Evolutionary conservation across 2,329 filamentous ascomycete species (phyloP).

Genomic region (Calonectria pteridis): DNA sequence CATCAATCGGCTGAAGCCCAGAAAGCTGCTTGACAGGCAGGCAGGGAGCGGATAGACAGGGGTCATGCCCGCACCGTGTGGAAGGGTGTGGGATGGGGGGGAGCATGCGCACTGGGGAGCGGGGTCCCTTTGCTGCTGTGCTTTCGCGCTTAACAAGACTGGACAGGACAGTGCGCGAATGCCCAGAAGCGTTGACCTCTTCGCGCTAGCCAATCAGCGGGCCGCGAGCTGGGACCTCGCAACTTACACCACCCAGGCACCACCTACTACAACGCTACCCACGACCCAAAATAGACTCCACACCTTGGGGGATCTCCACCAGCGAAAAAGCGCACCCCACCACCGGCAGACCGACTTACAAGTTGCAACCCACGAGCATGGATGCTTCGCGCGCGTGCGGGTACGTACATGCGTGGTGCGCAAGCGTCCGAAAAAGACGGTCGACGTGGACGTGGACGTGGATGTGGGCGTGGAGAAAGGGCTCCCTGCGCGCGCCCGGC

Average conservation of each 20-base stretch:
- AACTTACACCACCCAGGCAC: conserved; percentile 8
- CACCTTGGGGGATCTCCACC: neutral
- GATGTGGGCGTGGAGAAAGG: conserved; percentile 15
- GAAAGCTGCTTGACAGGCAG: conserved; percentile 36
- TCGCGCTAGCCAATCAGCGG: neutral
- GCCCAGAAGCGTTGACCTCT: neutral
- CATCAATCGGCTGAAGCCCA: conserved; percentile 46
- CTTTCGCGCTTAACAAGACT: conserved; percentile 19
- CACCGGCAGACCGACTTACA: conserved; percentile 12
- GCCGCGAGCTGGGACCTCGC: neutral
- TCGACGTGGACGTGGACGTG: conserved; percentile 33
- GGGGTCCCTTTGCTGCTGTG: too few species aligned
- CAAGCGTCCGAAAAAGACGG: conserved; percentile 26
- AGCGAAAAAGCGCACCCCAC: too few species aligned
- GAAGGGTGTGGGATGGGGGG: neutral
- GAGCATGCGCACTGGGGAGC: conserved; percentile 36
- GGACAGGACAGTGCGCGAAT: conserved; percentile 4
- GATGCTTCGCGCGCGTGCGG: conserved; percentile 23
- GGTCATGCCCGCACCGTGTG: conserved; percentile 21
- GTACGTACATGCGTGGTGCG: conserved; percentile 17
- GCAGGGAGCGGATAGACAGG: neutral
- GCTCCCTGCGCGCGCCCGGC: conserved; percentile 5
- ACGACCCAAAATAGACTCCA: conserved; percentile 30
- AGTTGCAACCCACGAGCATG: neutral
- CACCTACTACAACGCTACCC: neutral